Conservation (phyloP, 495 filamentous ascomycete genomes). For the Penicillium canescens region DNA sequence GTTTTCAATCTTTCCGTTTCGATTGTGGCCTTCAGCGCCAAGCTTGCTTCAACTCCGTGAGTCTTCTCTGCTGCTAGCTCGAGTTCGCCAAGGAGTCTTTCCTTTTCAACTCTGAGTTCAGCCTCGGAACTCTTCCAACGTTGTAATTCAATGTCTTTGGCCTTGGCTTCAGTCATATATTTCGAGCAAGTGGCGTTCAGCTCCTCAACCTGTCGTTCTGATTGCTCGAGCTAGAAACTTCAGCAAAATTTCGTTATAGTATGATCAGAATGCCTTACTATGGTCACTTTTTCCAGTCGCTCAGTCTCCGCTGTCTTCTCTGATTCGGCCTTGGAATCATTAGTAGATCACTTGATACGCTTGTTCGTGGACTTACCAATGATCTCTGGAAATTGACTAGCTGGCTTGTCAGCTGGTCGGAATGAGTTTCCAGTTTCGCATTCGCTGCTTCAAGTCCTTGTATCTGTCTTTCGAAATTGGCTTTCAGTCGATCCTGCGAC, state of each 20-base stretch:
- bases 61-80: constrained; percentile 23
- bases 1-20: not conserved
- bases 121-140: constrained; percentile 23
- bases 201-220: constrained; percentile 19
- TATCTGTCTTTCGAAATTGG: constrained; percentile 25
- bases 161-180: constrained; percentile 9
- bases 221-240: constrained; percentile 23
- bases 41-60: constrained; percentile 17
- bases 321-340: constrained; percentile 20
- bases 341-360: not conserved
- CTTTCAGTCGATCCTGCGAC: constrained; percentile 18
- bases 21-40: not conserved
- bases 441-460: constrained; percentile 24
- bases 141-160: constrained; percentile 22
- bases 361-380: constrained; percentile 22
- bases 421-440: constrained; percentile 13
- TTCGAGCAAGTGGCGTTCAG: constrained; percentile 20
- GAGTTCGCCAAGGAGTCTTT: constrained; percentile 19
- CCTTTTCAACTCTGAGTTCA: constrained; percentile 14
- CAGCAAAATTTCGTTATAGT: not conserved
- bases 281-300: constrained; percentile 1
- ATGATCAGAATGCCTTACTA: constrained; percentile 11
- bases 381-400: constrained; percentile 20
- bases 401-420: constrained; percentile 12
- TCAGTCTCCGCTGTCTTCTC: constrained; percentile 11